phyloP scores from a whole-genome alignment of 768 basidiomycete genomes.

The Gloeopeniophorella convolvens region DNA sequence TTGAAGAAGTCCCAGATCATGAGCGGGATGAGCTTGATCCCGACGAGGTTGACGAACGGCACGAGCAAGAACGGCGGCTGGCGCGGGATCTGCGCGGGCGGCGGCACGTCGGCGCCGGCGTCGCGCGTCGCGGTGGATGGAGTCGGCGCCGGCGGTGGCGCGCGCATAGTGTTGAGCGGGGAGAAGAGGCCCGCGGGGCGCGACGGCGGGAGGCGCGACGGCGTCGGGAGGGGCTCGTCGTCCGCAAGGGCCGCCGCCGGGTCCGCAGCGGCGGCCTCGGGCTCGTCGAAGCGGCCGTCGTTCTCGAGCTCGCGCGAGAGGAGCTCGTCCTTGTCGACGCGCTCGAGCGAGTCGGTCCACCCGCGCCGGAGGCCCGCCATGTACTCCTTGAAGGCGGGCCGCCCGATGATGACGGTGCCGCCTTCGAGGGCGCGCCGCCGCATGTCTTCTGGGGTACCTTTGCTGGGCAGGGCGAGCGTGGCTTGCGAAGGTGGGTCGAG shows the following conservation, averaged over 20 bases:
- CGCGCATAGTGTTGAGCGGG: constrained; percentile 25
- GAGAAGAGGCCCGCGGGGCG: constrained; percentile 25
- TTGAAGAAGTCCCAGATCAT: constrained; percentile 96
- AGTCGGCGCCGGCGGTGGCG: constrained; percentile 21
- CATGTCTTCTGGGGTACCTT: constrained; percentile 45
- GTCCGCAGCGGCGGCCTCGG: constrained; percentile 28
- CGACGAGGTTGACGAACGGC: constrained; percentile 68
- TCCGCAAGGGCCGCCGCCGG: constrained; percentile 25
- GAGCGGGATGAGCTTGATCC: constrained; percentile 74
- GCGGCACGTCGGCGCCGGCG: constrained; percentile 34
- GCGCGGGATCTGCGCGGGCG: constrained; percentile 54
- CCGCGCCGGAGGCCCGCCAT: constrained; percentile 81
- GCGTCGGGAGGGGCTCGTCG: constrained; percentile 37
- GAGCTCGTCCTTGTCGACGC: constrained; percentile 63
- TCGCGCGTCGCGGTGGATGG: constrained; percentile 19
- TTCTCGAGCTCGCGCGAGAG: constrained; percentile 60
- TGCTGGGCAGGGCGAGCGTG: constrained; percentile 44
- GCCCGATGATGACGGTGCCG: constrained; percentile 79
- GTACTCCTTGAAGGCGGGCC: constrained; percentile 92
- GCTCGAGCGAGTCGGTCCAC: constrained; percentile 69
- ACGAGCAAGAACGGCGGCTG: constrained; percentile 79
- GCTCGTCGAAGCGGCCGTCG: constrained; percentile 77
- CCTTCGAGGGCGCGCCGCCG: constrained; percentile 65
- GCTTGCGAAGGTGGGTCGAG: constrained; percentile 45
- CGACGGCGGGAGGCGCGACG: constrained; percentile 32